phyloP scores from a whole-genome alignment of 1,139 yeast genomes.

The Diutina siamensis region DNA sequence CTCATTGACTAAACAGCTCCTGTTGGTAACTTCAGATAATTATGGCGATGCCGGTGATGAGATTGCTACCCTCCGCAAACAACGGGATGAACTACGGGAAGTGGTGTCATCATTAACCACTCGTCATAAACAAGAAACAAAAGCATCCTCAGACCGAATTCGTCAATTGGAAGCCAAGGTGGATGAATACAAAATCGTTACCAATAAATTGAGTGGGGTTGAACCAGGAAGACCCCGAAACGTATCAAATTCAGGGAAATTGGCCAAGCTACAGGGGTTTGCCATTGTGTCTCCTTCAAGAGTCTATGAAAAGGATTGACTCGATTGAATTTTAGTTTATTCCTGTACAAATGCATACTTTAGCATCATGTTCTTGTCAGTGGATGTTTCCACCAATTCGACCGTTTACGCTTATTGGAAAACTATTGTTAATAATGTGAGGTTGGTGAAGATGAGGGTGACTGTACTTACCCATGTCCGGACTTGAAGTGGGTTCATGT shows the following conservation, averaged over 20 bases:
- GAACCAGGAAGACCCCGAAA: slow-evolving; percentile 7
- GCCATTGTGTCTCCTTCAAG: slow-evolving; percentile 28
- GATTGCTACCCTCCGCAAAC: slow-evolving; percentile 30
- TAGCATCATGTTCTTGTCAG: too few species aligned
- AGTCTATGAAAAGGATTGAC: slow-evolving; percentile 15
- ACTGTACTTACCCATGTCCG: background rate
- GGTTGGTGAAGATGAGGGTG: background rate
- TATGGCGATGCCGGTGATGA: slow-evolving; percentile 11
- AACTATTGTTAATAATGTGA: background rate
- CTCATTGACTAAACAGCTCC: slow-evolving; percentile 3
- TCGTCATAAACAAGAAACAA: slow-evolving; percentile 26
- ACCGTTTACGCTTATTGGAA: background rate
- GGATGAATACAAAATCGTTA: slow-evolving; percentile 22
- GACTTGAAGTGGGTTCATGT: background rate
- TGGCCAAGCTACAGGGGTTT: slow-evolving; percentile 34
- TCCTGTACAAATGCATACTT: too few species aligned
- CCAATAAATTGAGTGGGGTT: slow-evolving; percentile 24
- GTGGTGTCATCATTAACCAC: slow-evolving; percentile 30
- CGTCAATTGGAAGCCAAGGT: slow-evolving; percentile 27
- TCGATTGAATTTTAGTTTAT: too few species aligned
- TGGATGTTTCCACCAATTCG: background rate
- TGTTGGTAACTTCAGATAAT: slow-evolving; percentile 2
- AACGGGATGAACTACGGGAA: slow-evolving; percentile 49
- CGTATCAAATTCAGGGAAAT: slow-evolving; percentile 10
- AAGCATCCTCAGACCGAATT: slow-evolving; percentile 32